Percentiles rank a stretch among this genome's conserved stretches.
Evolutionary conservation across 1,139 yeast genomes (phyloP).

Genomic region (Protomyces pachydermus): DNA sequence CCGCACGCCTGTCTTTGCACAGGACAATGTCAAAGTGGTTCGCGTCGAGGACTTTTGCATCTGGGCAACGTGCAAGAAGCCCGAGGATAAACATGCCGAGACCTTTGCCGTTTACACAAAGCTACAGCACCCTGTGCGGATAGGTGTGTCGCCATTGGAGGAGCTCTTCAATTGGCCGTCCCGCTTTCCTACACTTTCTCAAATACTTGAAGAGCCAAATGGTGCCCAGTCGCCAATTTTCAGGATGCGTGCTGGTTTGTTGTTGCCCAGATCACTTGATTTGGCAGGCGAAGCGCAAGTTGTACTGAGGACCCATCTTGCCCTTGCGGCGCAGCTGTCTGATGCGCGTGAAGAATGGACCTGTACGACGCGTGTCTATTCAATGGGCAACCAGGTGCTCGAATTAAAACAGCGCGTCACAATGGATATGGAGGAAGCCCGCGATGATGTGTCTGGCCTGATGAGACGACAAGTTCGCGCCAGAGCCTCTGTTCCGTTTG

Average conservation of each 20-base stretch:
- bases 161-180: slow-evolving; percentile 25
- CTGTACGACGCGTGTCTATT: slow-evolving; percentile 27
- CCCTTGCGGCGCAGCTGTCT: slow-evolving; percentile 2
- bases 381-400: slow-evolving; percentile 23
- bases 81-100: background rate
- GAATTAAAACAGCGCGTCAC: slow-evolving; percentile 23
- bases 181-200: slow-evolving; percentile 23
- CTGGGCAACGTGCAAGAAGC: slow-evolving; percentile 22
- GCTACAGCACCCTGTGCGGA: background rate
- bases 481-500: slow-evolving; percentile 24
- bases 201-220: slow-evolving; percentile 11
- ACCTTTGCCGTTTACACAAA: slow-evolving; percentile 23
- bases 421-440: background rate
- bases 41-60: slow-evolving; percentile 26
- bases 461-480: background rate
- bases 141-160: slow-evolving; percentile 8
- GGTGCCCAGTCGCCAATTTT: slow-evolving; percentile 21
- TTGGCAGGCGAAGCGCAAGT: slow-evolving; percentile 23
- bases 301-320: slow-evolving; percentile 20
- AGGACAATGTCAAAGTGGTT: slow-evolving; percentile 1
- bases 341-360: slow-evolving; percentile 25
- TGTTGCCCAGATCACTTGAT: slow-evolving; percentile 14
- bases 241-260: slow-evolving; percentile 17
- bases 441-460: background rate
- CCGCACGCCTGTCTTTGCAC: background rate